Evolutionary conservation across 192 early-diverging fungal genomes (phyloP), one percentile per base, ranked within the genome.

Genomic region (Gamsiella multidivaricata): DNA sequence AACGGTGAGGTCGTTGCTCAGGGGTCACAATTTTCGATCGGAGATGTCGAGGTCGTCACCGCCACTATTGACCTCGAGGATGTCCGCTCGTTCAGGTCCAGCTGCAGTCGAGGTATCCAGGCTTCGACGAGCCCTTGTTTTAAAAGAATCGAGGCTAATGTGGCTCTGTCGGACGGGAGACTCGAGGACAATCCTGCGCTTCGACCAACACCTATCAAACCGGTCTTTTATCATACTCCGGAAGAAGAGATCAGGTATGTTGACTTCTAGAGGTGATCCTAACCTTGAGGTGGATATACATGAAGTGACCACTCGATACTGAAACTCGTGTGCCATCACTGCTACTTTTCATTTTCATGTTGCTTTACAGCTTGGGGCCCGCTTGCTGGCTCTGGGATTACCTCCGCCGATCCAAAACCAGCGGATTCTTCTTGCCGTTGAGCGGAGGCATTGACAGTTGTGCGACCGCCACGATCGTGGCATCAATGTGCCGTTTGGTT

Each of bases 331-430:
- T n/a, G n/a, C n/a, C n/a, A n/a, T n/a, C n/a, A n/a, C n/a, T n/a
- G n/a, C n/a, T n/a, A 3, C 1, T 45, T 5, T 45, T 47, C 14
- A 26, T 20, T 22, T 32, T 33, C 17, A 28, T 23, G 4, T 12
- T 33, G 14, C 20, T 32, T 14, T 26, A 33, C 67, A 91, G 87
- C 12, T 68, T 94, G 53, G 96, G 97, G 17, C 97, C 97, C 23
- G 96, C 97, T 2, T 98, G 98, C 86, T 99, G 98, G 98, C 87
- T 99, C 23, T 99, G 98, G 98, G 98, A 99, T 79, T 99, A 99
- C 67, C 84, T 99, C 36, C 87, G 98, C 9, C 84, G 98, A 25
- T 96, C 97, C 28, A 92, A 93, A 47, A 87, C 88, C 14, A 88
- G 88, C 9, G 97, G 97, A 1, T 98, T 90, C 84, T 99, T 99